Evolutionary conservation across 352 stramenopile genomes (phyloP), one percentile per base, ranked within the genome.

Genomic region (Saprolegnia parasitica): DNA sequence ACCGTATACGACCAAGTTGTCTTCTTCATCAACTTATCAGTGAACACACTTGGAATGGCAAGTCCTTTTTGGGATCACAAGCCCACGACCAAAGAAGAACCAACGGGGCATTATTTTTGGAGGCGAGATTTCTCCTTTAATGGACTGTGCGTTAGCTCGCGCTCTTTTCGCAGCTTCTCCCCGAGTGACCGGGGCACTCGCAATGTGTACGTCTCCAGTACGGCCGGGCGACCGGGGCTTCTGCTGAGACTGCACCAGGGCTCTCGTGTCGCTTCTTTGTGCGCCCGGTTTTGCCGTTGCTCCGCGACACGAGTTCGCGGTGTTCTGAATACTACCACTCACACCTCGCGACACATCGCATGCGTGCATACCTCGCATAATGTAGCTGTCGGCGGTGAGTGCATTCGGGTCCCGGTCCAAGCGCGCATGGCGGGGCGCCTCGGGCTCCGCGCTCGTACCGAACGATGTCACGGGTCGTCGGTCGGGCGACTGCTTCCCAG

Each of bases 171-270:
- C n/a, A 67, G 26, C 24, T 10, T 56, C 0, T 67, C 58, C 5
- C 58, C 58, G 20, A 67, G 42, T 5, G 40, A 39, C 8, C 10
- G 5, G 15, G 58, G 58, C 37, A 67, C 13, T 15, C 54, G 52
- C 37, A 67, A 39, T 16, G 40, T 56, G 39, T 67, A 67, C 29
- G 58, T 4, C 58, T 66, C 58, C 39, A 66, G 1, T n/a, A 49
- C 13, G 13, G 42, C 4, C 42, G 42, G 13, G 18, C 18, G 42
- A 49, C 13, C 29, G 29, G 29, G 29, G 29, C 29, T 35, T 35
- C 29, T 35, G 29, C 11, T n/a, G 3, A 11, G 1, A 10, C 42
- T 49, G 11, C 42, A 15, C 1, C 42, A 2, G 42, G 1, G 18
- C 13, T 49, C 18, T 15, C 13, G 13, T 11, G 42, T 15, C 42